Evolutionary conservation across 768 basidiomycete genomes (phyloP).

Genomic region (Dacryopinax primogenitus): DNA sequence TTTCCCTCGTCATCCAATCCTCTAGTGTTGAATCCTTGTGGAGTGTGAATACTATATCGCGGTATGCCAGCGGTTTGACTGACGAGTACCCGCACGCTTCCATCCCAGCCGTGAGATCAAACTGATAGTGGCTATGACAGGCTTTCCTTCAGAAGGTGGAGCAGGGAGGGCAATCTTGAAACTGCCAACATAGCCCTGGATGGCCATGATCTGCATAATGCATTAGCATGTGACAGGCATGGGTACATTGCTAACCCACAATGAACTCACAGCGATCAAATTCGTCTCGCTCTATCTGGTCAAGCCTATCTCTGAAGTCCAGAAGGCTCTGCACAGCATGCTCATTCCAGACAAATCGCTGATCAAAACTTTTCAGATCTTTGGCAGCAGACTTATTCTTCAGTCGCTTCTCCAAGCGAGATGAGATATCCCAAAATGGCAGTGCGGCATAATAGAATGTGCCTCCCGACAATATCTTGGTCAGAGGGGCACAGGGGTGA

Average conservation of each 20-base stretch:
- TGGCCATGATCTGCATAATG: conserved; percentile 56
- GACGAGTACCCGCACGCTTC: conserved; percentile 87
- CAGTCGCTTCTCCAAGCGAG: conserved; percentile 60
- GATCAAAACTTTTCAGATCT: conserved; percentile 57
- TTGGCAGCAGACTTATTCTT: conserved; percentile 26
- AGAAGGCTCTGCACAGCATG: conserved; percentile 77
- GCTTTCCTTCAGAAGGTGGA: conserved; percentile 60
- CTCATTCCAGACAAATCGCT: conserved; percentile 90
- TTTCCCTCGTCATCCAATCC: conserved; percentile 94
- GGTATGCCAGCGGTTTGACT: too few relatives aligned
- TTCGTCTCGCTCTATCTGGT: conserved; percentile 51
- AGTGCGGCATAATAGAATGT: conserved; percentile 85
- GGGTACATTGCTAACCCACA: conserved; percentile 34
- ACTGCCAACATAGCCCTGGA: conserved; percentile 88
- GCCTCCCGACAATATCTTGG: conserved; percentile 81
- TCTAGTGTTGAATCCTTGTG: conserved; percentile 77
- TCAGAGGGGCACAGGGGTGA: conserved; percentile 81
- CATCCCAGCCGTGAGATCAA: conserved; percentile 81
- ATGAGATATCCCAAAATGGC: conserved; percentile 80
- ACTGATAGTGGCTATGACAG: conserved; percentile 57
- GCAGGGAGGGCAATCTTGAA: conserved; percentile 64
- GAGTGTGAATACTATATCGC: too few relatives aligned
- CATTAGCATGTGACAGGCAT: conserved; percentile 5
- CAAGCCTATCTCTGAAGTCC: conserved; percentile 72
- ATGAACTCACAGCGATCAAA: conserved; percentile 78